Evolutionary conservation across 805 yeast genomes (phyloP), one percentile per base, ranked within the genome.

Genomic region (Candida dajiaensis): DNA sequence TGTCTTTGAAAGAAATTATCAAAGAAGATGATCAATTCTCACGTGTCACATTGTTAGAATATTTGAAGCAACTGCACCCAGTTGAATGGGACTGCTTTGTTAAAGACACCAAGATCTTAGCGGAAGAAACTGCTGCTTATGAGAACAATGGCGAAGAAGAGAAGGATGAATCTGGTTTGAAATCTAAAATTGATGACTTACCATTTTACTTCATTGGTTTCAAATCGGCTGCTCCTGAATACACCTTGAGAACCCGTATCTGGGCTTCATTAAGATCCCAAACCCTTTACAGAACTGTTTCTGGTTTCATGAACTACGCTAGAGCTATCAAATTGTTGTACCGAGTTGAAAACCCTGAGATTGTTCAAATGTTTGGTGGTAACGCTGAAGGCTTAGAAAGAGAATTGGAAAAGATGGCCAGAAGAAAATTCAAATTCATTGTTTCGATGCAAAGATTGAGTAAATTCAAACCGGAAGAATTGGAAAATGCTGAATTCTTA

Each of bases 261-360:
- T 92, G 99, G 99, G 99, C 99, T 37, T 92, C 98, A 23, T 78
- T 94, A 61, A 82, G 99, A 71, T 85, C 97, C 37, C 99, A 92
- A 74, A 94, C 99, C 31, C 73, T 92, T 61, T 92, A 92, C 73
- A 84, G 99, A 69, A 94, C 99, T 41, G 92, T 92, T 44, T 87
- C 97, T 46, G 99, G 99, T 62, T 94, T 92, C 74, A 92, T 92
- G 99, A 94, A 92, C 73, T 92, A 92, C 67, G 85, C 97, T 26
- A 84, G 97, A 68, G 98, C 99, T 26, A 89, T 92, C 62, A 94
- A 90, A 69, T 73, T 92, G 60, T 74, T 92, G 50, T 89, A 89
- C 73, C 85, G 95, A 71, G 95, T 94, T 59, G 98, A 94, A 69
- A 87, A 88, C 67, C 95, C 95, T 40, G 96, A 87, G 67, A 82